Evolutionary conservation across 2,329 filamentous ascomycete species (phyloP), one percentile per base, ranked within the genome.

Genomic region (Aspergillus caelatus): DNA sequence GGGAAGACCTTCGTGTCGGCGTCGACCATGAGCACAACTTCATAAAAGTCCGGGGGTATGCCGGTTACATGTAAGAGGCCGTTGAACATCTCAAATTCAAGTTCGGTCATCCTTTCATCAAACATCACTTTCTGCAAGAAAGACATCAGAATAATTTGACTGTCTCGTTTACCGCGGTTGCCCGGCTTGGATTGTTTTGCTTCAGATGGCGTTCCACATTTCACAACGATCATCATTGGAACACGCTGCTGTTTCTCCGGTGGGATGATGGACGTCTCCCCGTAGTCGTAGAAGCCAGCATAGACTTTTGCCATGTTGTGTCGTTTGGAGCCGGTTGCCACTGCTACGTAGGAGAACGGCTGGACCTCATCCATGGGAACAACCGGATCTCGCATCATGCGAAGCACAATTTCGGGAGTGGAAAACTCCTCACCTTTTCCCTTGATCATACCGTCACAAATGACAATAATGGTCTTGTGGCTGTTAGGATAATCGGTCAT

Each of bases 91-190:
- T 99, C 95, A 75, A 93, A 99, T 78, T 99, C 95, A 58, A 99
- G 89, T 79, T 99, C 94, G 21, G 96, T 99, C 95, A 99, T 99
- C 66, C 95, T 91, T 81, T 99, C 96, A 77, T 99, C 95, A 73
- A 99, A 99, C 95, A 99, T 99, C 75, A 99, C 95, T 83, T 99
- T 99, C 77, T 99, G 95, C 70, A 99, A 83, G 85, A 99, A 99
- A 6, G 94, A 97, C 95, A 99, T 99, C 69, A 99, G 86, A 71
- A 99, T 95, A 74, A 99, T 97, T 79, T 99, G 95, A 83, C 93
- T 97, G 85, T 99, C 95, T 77, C 95, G 92, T 85, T 99, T 99
- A 80, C 95, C 96, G 80, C 95, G 89, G 81, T 99, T 99, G 72
- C 95, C 95, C 14, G 96, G 93, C 81, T 99, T 99, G 62, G 91